phyloP scores from a whole-genome alignment of 805 yeast species.

The Ogataea zsoltii region DNA sequence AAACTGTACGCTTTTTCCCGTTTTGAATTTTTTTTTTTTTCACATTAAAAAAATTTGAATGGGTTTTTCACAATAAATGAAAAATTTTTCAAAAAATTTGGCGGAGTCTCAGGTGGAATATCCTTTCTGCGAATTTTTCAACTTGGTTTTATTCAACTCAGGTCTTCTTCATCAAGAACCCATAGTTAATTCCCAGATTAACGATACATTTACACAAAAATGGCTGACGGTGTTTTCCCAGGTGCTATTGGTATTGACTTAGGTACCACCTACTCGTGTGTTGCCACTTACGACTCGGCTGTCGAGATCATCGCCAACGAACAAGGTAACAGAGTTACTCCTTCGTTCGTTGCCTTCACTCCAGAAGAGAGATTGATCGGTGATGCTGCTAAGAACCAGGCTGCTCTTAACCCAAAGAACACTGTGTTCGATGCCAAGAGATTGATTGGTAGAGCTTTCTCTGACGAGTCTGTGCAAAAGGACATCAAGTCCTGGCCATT shows the following conservation, averaged over 20 bases:
- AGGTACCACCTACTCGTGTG: conserved; percentile 84
- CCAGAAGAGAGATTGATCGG: conserved; percentile 77
- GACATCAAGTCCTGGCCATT: conserved; percentile 92
- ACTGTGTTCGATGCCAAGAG: conserved; percentile 83
- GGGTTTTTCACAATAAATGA: conserved; percentile 2
- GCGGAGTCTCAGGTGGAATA: conserved; percentile 2
- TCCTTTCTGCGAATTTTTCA: conserved; percentile 1
- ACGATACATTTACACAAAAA: conserved; percentile 37
- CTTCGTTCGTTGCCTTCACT: conserved; percentile 80
- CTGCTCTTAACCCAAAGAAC: conserved; percentile 76
- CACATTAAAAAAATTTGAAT: too few relatives aligned
- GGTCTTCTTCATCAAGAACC: conserved; percentile 1
- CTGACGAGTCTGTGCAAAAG: conserved; percentile 75
- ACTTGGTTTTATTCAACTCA: conserved; percentile 1
- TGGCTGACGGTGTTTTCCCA: conserved; percentile 99
- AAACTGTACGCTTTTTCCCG: conserved; percentile 2
- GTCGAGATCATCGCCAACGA: conserved; percentile 81
- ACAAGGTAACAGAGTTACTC: conserved; percentile 85
- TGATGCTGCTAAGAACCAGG: conserved; percentile 84
- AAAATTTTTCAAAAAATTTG: conserved; percentile 10
- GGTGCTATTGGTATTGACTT: conserved; percentile 99
- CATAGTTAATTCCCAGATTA: conserved; percentile 9
- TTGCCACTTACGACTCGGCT: conserved; percentile 71
- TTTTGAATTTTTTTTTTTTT: conserved; percentile 5
- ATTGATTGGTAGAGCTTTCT: conserved; percentile 79